Base-by-base conservation (phyloP, 306 rosid species). In the Hippophae tibetana region DNA sequence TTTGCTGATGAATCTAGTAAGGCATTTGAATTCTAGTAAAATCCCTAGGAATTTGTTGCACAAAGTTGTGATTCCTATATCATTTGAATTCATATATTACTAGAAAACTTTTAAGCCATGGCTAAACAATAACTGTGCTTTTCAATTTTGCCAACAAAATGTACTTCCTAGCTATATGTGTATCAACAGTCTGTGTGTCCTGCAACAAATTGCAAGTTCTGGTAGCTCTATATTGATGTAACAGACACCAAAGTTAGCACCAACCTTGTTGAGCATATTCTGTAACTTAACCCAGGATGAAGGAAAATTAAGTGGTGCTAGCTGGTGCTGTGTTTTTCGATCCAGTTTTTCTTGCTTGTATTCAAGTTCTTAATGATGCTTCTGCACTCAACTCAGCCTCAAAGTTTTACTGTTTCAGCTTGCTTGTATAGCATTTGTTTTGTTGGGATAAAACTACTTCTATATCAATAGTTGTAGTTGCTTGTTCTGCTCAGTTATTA, bases 1-100 rank as follows among this genome's bases (percentile, higher is more conserved):
- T 73, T 76, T 60, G 69, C 70, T 56, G 90, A 88, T 66, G 93
- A 85, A 81, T 65, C 78, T 42, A 69, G 99, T 92, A 83, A 71
- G 92, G 40, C 67, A 71, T 72, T 13, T 57, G 53, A 60, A 72
- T 31, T 31, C 38, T 31, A 31, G 38, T 4, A 31, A 2, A 18
- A 18, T 18, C 23, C 1, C 23, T 18, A 18, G 38, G 38, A 31
- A 4, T 31, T 31, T 31, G 38, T 31, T 31, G 38, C 38, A 31
- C 38, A 31, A 31, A 31, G 3, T 31, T 31, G 3, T 31, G 38
- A 2, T 31, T 31, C 38, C 38, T 31, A 27, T 31, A 4, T 31
- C 38, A 4, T 31, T 31, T 31, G 4, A 31, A 31, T 31, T 31
- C 38, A 31, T 31, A 31, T 31, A 31, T 31, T 31, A 31, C 3